These are phyloP conservation scores for Borovskyia barvae DNA, from an alignment of 208 protist species.

Conservation along the genomic window DNA sequence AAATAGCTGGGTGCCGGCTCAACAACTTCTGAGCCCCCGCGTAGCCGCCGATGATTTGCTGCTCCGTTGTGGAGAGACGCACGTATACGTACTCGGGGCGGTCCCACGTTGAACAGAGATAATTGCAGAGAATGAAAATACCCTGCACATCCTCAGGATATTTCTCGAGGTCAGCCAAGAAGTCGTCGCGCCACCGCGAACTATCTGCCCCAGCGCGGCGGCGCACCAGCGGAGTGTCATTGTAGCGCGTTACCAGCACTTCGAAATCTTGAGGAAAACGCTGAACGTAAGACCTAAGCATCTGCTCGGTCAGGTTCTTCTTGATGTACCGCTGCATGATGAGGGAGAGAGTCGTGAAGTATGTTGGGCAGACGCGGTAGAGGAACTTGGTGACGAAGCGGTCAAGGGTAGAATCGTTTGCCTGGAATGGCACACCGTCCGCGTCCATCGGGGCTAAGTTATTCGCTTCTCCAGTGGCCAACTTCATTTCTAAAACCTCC, in stretches of 20 bases:
- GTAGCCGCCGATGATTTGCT: slow-evolving; percentile 56
- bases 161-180: slow-evolving; percentile 64
- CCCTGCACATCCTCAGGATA: slow-evolving; percentile 66
- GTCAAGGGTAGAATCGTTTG: slow-evolving; percentile 22
- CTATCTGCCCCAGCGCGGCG: slow-evolving; percentile 68
- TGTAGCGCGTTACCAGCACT: slow-evolving; percentile 38
- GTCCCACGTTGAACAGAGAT: slow-evolving; percentile 69
- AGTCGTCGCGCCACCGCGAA: slow-evolving; percentile 54
- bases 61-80: slow-evolving; percentile 44
- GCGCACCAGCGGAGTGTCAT: slow-evolving; percentile 54
- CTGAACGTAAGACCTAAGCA: slow-evolving; percentile 35
- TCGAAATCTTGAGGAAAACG: slow-evolving; percentile 62
- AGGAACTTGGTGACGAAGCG: slow-evolving; percentile 55
- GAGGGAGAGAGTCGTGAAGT: slow-evolving; percentile 68
- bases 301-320: slow-evolving; percentile 58
- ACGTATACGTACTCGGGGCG: slow-evolving; percentile 82
- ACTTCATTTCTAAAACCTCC: slow-evolving; percentile 48
- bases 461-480: slow-evolving; percentile 67
- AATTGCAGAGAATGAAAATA: slow-evolving; percentile 53
- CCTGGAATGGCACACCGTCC: slow-evolving; percentile 30
- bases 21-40: slow-evolving; percentile 57
- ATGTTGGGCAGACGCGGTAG: slow-evolving; percentile 66
- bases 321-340: slow-evolving; percentile 80
- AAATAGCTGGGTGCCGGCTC: slow-evolving; percentile 62
- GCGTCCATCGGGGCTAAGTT: slow-evolving; percentile 43